Evolutionary conservation across 805 yeast genomes (phyloP), one percentile per base, ranked within the genome.

Genomic region (Pichia kluyveri): DNA sequence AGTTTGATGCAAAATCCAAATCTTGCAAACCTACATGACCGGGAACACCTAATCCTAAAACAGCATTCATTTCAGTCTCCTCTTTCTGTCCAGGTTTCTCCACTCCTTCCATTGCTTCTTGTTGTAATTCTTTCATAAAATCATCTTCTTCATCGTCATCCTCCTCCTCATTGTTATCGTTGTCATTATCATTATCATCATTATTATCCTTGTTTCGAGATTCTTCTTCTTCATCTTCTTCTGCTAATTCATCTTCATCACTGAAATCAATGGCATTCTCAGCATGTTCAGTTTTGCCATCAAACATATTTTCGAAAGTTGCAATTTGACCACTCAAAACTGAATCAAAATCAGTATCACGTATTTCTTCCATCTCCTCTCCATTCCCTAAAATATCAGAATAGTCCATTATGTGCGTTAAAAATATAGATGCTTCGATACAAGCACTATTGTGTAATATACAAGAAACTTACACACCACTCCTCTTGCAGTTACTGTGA

Each of bases 201-300:
- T 43, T 39, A 11, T 40, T 41, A 4, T 1, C 11, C 11, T 27
- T 37, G 23, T 42, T 14, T 19, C 32, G 10, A 5, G n/a, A 38
- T 4, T 41, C 30, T 8, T 15, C 28, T 8, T 41, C 40, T 17
- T 71, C 60, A 48, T 86, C 95, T 42, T 90, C 96, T 26, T 90
- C 97, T 0, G 97, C 97, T 43, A 90, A 69, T 63, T 90, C 97
- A 55, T 90, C 97, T 58, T 86, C 95, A 61, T 87, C 96, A 59
- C 87, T 96, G 61, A 86, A 91, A 64, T 91, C 98, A 32, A 89
- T 71, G 10, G 99, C 99, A 63, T 90, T 91, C 8, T 79, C 96
- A 1, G 93, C 90, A 64, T 90, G 98, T 47, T 75, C 73, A 3
- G 86, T 69, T 64, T 76, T 68, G 18, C 77, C 82, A 32, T 69